Base-by-base conservation (phyloP, 306 rosid species). In the Castanea mollissima region DNA sequence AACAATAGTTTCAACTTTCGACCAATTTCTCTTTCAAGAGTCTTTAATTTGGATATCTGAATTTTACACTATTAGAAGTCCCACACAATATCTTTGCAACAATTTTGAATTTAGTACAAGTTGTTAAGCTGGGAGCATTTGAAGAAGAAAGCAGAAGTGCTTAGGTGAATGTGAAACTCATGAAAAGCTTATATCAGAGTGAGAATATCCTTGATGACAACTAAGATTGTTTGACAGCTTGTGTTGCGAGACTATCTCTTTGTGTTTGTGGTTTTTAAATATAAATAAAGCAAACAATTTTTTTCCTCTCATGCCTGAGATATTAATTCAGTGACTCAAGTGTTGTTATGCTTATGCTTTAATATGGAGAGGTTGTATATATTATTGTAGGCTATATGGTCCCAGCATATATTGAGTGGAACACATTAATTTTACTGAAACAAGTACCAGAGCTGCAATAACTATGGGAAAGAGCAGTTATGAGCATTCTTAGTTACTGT, bases 81-180 rank as follows among this genome's bases (percentile, higher is more conserved):
- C 91, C 44, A 84, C 41, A 92, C 91, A 76, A 89, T 87, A 4
- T 85, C 88, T 2, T 90, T 94, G 92, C 83, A 73, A 65, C 79
- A 83, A 70, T 25, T 60, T 20, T 49, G 23, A 69, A 65, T 7
- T 38, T 38, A 13, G 55, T 38, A 7, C n/a, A n/a, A 8, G 1
- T 27, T 5, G 2, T 29, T 29, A 29, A 27, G 69, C 1, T 62
- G 69, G 11, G 3, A 14, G 38, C 27, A 27, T 27, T 27, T 27
- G 69, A 62, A 62, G 38, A 62, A 62, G 38, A 38, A 49, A 49
- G 54, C 16, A 49, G 54, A 12, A 25, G 67, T 11, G 5, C 34
- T 60, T 25, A 21, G 69, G 41, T 15, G 69, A 31, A 21, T 35
- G 41, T 15, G 69, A 6, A 29, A 27, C 19, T 63, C 44, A 63